Base-by-base conservation (phyloP, 78 protist genomes). In the Dictyostelium firmibasis region DNA sequence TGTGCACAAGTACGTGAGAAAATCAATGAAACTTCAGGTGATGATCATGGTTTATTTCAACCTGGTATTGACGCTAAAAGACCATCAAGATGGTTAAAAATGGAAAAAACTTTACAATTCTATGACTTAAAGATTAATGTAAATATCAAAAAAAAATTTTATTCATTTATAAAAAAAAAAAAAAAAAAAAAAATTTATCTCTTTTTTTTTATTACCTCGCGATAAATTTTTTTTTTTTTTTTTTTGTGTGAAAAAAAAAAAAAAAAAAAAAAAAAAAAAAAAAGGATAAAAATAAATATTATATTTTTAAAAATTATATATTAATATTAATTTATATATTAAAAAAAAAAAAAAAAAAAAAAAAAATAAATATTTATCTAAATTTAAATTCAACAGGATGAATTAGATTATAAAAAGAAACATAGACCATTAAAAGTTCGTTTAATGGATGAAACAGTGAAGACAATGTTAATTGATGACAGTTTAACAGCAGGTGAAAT, bases 381-480 rank as follows among this genome's bases (percentile, higher is more conserved):
- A 4, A 14, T 20, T 57, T 20, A 10, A 47, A 20, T n/a, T 78
- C 43, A 75, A 70, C 69, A 94, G 97, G 97, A 95, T 82, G 88
- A 89, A 38, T 38, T 97, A 36, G 96, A 96, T 81, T 96, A 92
- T 91, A 86, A 89, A 77, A 96, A 96, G 93, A 96, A 96, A 84
- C 97, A 95, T 44, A 91, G 98, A 50, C 91, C 98, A 23, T 92
- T 96, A 43, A 81, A 87, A 64, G 91, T 96, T 25, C 67, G 83
- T 29, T 94, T 96, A 35, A 83, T 83, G 84, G 96, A 96, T 84
- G 97, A 92, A 35, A 85, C 94, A 9, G 74, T 88, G 9, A 86
- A 86, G 69, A 92, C 97, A 9, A 35, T 96, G 35, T 50, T 96
- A 14, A 82, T 97, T 8, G 98, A 97, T 76, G 98, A 96, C 44